phyloP scores from a whole-genome alignment of 2,329 filamentous ascomycete species.

The Phyllosticta paracitricarpa region DNA sequence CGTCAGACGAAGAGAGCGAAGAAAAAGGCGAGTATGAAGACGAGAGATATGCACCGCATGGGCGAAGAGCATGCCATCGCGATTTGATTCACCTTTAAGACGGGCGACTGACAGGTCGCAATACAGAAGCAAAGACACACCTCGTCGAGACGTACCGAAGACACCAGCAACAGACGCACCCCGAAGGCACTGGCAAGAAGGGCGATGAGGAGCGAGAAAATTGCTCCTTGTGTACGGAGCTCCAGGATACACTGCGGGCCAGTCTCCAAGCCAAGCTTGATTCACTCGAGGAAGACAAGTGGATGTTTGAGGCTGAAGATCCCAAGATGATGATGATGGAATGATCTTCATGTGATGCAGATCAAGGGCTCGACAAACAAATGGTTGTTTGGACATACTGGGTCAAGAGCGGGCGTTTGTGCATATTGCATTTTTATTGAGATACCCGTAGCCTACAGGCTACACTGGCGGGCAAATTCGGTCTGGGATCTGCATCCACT shows the following conservation, averaged over 20 bases:
- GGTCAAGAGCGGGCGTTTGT: background rate
- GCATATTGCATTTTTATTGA: background rate
- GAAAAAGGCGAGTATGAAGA: conserved; percentile 15
- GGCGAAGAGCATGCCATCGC: background rate
- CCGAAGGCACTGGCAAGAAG: conserved; percentile 10
- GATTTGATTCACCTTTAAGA: background rate
- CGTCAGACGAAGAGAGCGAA: conserved; percentile 19
- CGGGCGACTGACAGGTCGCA: background rate
- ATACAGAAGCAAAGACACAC: conserved; percentile 23
- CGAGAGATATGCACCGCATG: background rate
- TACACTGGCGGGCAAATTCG: background rate
- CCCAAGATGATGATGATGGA: background rate
- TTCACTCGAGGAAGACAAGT: conserved; percentile 70
- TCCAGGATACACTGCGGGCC: conserved; percentile 43
- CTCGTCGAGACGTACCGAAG: conserved; percentile 25
- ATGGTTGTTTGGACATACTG: background rate
- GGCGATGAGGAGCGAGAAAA: background rate
- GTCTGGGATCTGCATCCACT: background rate
- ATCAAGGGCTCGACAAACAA: background rate
- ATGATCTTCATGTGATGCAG: background rate
- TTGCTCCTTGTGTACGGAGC: conserved; percentile 23
- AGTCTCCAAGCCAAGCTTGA: conserved; percentile 64
- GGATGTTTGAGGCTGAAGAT: conserved; percentile 77
- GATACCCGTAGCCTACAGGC: conserved; percentile 5
- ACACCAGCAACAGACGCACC: conserved; percentile 22